Evolutionary conservation across 352 stramenopile genomes (phyloP).

Genomic region (Globisporangium middletonii): DNA sequence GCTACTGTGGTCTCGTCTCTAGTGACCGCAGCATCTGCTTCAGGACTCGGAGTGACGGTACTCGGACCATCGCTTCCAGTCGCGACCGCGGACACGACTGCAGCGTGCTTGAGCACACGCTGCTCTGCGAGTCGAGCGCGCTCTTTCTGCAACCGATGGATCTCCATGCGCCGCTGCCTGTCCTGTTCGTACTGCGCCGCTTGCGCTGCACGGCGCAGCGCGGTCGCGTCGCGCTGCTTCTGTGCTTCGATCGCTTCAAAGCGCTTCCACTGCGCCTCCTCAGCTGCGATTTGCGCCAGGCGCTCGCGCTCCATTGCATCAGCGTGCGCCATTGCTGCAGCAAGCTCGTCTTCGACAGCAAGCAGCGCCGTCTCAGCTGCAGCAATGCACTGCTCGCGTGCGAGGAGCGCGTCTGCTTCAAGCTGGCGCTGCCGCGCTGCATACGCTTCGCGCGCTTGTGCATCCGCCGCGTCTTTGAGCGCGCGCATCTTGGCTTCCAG

Average conservation of each 20-base stretch:
- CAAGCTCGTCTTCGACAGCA: slow-evolving; percentile 46
- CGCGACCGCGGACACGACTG: neutral
- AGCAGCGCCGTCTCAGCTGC: slow-evolving; percentile 37
- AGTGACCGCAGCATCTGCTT: too few species aligned
- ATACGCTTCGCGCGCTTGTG: slow-evolving; percentile 44
- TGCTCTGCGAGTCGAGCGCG: slow-evolving; percentile 21
- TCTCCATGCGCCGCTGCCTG: slow-evolving; percentile 53
- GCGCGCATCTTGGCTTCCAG: slow-evolving; percentile 53
- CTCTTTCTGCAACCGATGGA: slow-evolving; percentile 59
- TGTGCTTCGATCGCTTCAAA: slow-evolving; percentile 50
- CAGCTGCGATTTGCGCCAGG: slow-evolving; percentile 40
- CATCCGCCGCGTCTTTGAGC: slow-evolving; percentile 57
- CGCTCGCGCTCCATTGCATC: slow-evolving; percentile 32
- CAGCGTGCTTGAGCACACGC: slow-evolving; percentile 8
- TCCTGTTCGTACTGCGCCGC: slow-evolving; percentile 64
- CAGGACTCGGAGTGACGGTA: too few species aligned
- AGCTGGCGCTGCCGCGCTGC: slow-evolving; percentile 31
- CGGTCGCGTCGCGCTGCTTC: slow-evolving; percentile 43
- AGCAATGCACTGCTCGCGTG: slow-evolving; percentile 23
- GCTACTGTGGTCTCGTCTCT: too few species aligned
- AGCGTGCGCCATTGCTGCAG: slow-evolving; percentile 25
- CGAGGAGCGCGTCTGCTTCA: slow-evolving; percentile 26
- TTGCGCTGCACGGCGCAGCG: slow-evolving; percentile 37
- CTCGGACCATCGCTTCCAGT: too few species aligned
- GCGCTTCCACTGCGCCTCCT: slow-evolving; percentile 51